Base-by-base conservation (phyloP, 345 rosid genomes). In the Euphorbia lathyris region DNA sequence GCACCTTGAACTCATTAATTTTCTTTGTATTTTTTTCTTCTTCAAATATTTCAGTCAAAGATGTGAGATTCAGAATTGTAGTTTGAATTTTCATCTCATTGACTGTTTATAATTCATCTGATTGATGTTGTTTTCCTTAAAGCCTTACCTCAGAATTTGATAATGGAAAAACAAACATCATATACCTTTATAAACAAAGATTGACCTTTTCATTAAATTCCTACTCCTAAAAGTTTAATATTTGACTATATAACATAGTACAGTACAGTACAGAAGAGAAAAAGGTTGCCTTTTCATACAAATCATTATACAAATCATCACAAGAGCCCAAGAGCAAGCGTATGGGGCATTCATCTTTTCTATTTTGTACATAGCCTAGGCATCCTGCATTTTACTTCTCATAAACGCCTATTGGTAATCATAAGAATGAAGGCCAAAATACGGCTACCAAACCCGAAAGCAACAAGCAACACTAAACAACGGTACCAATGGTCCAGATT, bases 401-500 rank as follows among this genome's bases (percentile, higher is more conserved):
- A 57, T 83, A 45, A 45, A 45, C 51, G 51, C 51, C 51, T 86
- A 82, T 86, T 74, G 68, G 83, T 72, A 63, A 96, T 73, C 92
- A 96, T 76, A 73, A 87, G 75, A 55, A 83, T 42, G 80, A 85
- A 87, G 42, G 98, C 97, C 29, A 80, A 20, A 36, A 78, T 50
- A 0, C 98, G 91, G 77, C 87, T 79, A 51, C 71, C 40, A 34
- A 88, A 61, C 25, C 99, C 98, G 0, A 86, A 85, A 34, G 79
- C n/a, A 27, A 78, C n/a, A n/a, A 95, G 86, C 61, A 52, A 78
- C 65, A 85, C 11, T 57, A 96, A 80, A 71, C 87, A 86, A 14
- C 85, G 82, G 71, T 67, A 67, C 82, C 88, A 96, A 68, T 90
- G 77, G 52, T 81, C 86, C 60, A 96, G 84, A 80, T 89, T 80